Evolutionary conservation across 306 rosid genomes (phyloP), one percentile per base, ranked within the genome.

Genomic region (Mimosa bimucronata): DNA sequence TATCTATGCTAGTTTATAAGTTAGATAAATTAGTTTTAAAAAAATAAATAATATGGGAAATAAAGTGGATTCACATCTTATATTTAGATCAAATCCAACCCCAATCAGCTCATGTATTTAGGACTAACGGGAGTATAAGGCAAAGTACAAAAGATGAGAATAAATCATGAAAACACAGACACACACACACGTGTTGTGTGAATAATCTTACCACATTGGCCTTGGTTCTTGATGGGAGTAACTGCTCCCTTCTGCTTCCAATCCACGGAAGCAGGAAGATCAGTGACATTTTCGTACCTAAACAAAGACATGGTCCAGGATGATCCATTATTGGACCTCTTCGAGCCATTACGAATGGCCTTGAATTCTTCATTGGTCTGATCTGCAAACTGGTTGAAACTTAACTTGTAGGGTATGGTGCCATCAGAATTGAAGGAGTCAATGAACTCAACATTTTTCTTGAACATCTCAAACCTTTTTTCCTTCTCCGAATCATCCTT

Each of bases 241-340:
- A 89, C 88, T 57, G 84, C 88, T 45, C 92, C 85, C 58, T 76
- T 50, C 2, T 7, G 0, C 45, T 86, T 79, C 89, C 92, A 83
- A 10, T 87, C 88, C 15, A 89, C 1, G 2, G 52, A 38, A 10
- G 26, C 2, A 23, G 86, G 88, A 70, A 79, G 13, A 61, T 15
- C 70, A 46, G 37, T 75, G 0, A 85, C 60, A 14, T 77, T 79
- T 72, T 87, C 84, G 52, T 85, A 81, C 44, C 66, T 83, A 19
- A 87, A 87, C 3, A 81, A 9, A 28, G 83, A 4, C 38, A 34
- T 34, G 3, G 25, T 64, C 70, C 12, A 29, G 5, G 31, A 12
- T 16, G 10, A 19, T 16, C 25, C 7, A 18, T 1, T 41, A 7
- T 70, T 31, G 0, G 87, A 0, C 61, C 23, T 81, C 75, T 73